Conservation (phyloP, 495 filamentous ascomycete species). For the Penicillium maclennaniae region DNA sequence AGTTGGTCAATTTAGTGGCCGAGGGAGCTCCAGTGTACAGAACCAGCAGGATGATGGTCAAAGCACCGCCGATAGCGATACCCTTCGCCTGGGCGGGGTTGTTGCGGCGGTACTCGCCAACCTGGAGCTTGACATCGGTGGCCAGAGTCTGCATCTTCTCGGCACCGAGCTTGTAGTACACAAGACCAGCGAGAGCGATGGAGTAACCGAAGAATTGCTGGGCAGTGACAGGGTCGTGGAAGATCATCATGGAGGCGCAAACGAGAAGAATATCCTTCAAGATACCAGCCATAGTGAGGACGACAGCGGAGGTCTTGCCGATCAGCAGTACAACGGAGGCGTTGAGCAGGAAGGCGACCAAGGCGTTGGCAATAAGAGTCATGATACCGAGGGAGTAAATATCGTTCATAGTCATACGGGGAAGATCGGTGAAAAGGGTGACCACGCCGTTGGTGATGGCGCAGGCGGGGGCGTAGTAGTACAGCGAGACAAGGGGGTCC, state of each 20-base stretch:
- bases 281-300: conserved; percentile 91
- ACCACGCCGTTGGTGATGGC: conserved; percentile 75
- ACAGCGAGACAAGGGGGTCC: conserved; percentile 87
- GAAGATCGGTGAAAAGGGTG: conserved; percentile 69
- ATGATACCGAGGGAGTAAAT: conserved; percentile 67
- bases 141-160: conserved; percentile 68
- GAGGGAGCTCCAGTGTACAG: conserved; percentile 42
- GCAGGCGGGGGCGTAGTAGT: conserved; percentile 90
- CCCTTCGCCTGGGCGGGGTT: conserved; percentile 67
- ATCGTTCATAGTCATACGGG: conserved; percentile 62
- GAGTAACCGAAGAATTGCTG: conserved; percentile 89
- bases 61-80: conserved; percentile 51
- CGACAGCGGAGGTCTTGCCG: conserved; percentile 89
- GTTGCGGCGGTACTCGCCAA: conserved; percentile 50
- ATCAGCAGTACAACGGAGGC: conserved; percentile 91
- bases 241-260: conserved; percentile 78
- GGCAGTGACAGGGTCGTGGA: conserved; percentile 69
- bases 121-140: conserved; percentile 49
- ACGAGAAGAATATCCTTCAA: conserved; percentile 96
- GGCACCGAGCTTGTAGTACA: conserved; percentile 90
- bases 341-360: conserved; percentile 79
- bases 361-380: conserved; percentile 71
- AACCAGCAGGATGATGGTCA: conserved; percentile 56
- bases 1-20: conserved; percentile 18
- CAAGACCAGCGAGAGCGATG: conserved; percentile 79